Conservation (phyloP, 805 yeast genomes). For the Pichia sporocuriosa region DNA sequence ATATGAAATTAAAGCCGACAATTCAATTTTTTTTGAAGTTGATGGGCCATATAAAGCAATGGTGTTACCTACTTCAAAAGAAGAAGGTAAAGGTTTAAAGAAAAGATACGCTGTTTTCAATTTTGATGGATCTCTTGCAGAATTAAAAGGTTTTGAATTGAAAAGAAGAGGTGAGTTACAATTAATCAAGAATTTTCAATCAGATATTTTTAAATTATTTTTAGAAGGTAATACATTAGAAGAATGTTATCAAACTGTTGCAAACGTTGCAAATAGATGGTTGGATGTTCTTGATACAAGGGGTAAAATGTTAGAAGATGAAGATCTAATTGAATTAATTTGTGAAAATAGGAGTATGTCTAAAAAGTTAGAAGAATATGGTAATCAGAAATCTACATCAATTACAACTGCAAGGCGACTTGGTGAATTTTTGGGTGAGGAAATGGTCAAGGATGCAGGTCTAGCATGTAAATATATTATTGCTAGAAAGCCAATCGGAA, state of each 20-base stretch:
- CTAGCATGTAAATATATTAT: conserved; percentile 92
- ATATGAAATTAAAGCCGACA: conserved; percentile 78
- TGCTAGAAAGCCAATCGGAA: conserved; percentile 70
- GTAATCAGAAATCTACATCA: conserved; percentile 84
- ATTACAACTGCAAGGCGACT: conserved; percentile 91
- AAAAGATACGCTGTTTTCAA: conserved; percentile 97
- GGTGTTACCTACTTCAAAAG: conserved; percentile 95
- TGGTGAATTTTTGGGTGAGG: conserved; percentile 92
- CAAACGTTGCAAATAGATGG: conserved; percentile 93
- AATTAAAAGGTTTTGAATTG: conserved; percentile 92
- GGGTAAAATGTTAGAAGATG: conserved; percentile 85
- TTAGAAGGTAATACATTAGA: conserved; percentile 77
- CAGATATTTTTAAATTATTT: conserved; percentile 87
- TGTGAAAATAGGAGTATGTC: conserved; percentile 96
- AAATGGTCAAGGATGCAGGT: conserved; percentile 95
- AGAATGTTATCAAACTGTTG: conserved; percentile 81
- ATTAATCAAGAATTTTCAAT: conserved; percentile 87
- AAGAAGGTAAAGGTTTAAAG: conserved; percentile 94
- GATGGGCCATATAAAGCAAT: conserved; percentile 98
- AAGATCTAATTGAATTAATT: conserved; percentile 88
- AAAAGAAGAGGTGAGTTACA: conserved; percentile 96
- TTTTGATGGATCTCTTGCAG: conserved; percentile 89
- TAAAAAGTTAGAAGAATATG: conserved; percentile 83
- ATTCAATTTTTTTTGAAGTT: conserved; percentile 94
- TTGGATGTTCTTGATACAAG: conserved; percentile 83